Conservation (phyloP, 2,329 filamentous ascomycete species). For the Aspergillus brasiliensis region DNA sequence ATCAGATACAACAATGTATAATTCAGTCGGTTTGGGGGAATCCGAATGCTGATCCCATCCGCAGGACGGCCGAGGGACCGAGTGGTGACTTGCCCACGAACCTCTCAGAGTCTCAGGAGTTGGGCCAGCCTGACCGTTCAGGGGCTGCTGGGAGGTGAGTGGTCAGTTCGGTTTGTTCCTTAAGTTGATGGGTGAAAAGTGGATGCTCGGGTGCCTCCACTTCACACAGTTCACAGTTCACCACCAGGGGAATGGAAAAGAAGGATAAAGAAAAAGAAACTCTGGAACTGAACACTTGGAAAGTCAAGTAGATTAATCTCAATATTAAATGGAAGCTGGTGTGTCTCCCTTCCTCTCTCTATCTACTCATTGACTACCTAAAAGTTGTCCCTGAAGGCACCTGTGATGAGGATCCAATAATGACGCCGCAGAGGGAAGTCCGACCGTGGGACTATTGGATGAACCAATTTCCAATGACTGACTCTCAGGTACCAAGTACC, state of each 20-base stretch:
- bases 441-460: constrained; percentile 2
- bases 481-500: too few relatives aligned
- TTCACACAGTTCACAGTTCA: constrained; percentile 20
- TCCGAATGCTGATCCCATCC: background rate
- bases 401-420: background rate
- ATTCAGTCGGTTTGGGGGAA: background rate
- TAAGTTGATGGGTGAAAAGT: constrained; percentile 1
- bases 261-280: background rate
- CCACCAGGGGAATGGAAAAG: background rate
- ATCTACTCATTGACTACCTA: too few relatives aligned
- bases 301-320: background rate
- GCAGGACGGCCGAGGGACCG: background rate
- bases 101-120: constrained; percentile 30
- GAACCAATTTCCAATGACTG: background rate
- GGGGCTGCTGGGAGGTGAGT: constrained; percentile 14
- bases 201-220: constrained; percentile 22
- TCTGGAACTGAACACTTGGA: background rate
- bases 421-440: background rate
- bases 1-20: background rate
- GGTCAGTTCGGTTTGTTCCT: too few relatives aligned
- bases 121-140: constrained; percentile 9
- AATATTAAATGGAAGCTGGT: background rate
- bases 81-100: constrained; percentile 13
- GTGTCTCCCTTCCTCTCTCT: background rate
- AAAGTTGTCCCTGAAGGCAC: too few relatives aligned